Percentiles rank a stretch among this genome's conserved stretches.
Evolutionary conservation across 805 yeast genomes (phyloP).

Genomic region (Kuraishia molischiana): DNA sequence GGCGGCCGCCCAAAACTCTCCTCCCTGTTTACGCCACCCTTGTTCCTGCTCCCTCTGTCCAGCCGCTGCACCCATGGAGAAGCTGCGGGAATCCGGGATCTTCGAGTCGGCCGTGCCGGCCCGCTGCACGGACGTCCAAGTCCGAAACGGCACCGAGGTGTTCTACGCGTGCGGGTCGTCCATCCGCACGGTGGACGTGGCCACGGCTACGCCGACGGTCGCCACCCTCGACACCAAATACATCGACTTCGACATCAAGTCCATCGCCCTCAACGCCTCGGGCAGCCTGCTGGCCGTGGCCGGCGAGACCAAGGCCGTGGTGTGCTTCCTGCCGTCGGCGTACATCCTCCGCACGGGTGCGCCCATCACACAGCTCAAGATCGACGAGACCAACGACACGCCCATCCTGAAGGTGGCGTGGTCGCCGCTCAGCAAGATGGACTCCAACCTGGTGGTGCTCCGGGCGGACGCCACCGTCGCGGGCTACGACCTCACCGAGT

Average conservation of each 20-base stretch:
- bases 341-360: slow-evolving; percentile 1
- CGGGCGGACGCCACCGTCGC: slow-evolving; percentile 17
- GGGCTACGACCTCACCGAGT: slow-evolving; percentile 20
- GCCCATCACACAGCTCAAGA: slow-evolving; percentile 1
- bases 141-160: no score
- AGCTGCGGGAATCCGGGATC: no score
- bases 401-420: slow-evolving; percentile 23
- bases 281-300: slow-evolving; percentile 21
- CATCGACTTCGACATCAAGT: slow-evolving; percentile 12
- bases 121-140: no score
- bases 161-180: slow-evolving; percentile 19
- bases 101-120: no score
- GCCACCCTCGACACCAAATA: slow-evolving; percentile 10
- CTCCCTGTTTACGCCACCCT: no score
- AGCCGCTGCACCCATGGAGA: no score
- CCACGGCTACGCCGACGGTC: slow-evolving; percentile 13
- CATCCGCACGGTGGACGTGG: slow-evolving; percentile 21
- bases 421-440: slow-evolving; percentile 26
- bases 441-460: slow-evolving; percentile 27
- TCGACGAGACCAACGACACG: background rate
- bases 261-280: slow-evolving; percentile 16
- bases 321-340: slow-evolving; percentile 15
- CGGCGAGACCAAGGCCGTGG: slow-evolving; percentile 14
- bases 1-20: no score
- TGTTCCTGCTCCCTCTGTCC: no score